A percentile compares a stretch with the other conserved stretches of the same genome.
phyloP scores from a whole-genome alignment of 2,329 filamentous ascomycete genomes.

The Aspergillus persii region DNA sequence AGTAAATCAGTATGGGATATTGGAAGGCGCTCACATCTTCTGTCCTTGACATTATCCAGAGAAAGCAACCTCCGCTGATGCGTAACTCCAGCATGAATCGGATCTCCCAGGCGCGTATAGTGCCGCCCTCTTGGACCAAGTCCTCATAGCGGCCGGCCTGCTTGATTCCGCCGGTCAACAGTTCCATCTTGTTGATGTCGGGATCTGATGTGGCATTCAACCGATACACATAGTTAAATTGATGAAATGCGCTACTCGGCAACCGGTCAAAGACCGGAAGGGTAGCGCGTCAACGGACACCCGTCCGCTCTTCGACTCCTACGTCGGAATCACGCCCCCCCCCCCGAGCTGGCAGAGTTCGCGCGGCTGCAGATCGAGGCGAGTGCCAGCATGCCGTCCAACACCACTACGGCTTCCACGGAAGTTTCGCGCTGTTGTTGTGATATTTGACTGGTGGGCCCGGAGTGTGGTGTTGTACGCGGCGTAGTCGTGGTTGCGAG shows the following conservation, averaged over 20 bases:
- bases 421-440: conserved; percentile 31
- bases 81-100: conserved; percentile 26
- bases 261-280: neutral
- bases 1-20: conserved; percentile 66
- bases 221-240: conserved; percentile 42
- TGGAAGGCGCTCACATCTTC: conserved; percentile 47
- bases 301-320: conserved; percentile 38
- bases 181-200: conserved; percentile 48
- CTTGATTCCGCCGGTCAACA: conserved; percentile 16
- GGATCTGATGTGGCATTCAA: conserved; percentile 61
- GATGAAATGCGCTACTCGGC: conserved; percentile 13
- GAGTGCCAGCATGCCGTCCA: neutral
- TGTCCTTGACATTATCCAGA: neutral
- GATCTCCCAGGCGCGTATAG: conserved; percentile 49
- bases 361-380: conserved; percentile 19
- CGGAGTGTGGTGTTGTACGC: conserved; percentile 35
- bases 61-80: neutral
- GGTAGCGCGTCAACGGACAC: neutral
- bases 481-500: conserved; percentile 43
- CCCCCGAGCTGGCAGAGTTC: conserved; percentile 45
- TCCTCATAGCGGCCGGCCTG: conserved; percentile 47
- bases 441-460: conserved; percentile 45
- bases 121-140: conserved; percentile 48
- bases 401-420: neutral
- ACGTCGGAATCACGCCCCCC: conserved; percentile 55